These are phyloP conservation scores for Conringia planisiliqua DNA, from an alignment of 345 rosid species.

Conservation along the genomic window DNA sequence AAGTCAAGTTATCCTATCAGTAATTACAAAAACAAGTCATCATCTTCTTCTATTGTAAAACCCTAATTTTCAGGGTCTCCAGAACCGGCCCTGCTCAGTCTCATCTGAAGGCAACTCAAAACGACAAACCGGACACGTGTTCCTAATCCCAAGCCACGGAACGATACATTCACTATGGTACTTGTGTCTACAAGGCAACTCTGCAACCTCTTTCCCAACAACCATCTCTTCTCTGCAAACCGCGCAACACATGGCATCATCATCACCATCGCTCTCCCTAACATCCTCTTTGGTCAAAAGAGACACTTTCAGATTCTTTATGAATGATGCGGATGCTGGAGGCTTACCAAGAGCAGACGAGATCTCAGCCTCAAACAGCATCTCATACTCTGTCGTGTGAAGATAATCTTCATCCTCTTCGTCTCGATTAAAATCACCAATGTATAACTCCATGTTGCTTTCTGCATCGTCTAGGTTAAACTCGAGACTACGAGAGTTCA, in stretches of 20 bases:
- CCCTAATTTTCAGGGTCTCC: background rate
- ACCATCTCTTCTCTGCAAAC: conserved; percentile 85
- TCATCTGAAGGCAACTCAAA: conserved; percentile 75
- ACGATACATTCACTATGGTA: conserved; percentile 88
- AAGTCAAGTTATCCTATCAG: background rate
- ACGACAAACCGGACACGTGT: conserved; percentile 94
- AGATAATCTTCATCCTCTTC: conserved; percentile 44
- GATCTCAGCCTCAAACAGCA: conserved; percentile 69
- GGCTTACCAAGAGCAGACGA: conserved; percentile 51
- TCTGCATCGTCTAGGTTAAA: conserved; percentile 49
- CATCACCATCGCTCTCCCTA: conserved; percentile 22
- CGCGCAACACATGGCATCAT: conserved; percentile 57
- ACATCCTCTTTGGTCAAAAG: conserved; percentile 51
- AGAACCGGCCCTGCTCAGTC: conserved; percentile 31
- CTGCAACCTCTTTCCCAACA: conserved; percentile 58
- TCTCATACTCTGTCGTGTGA: conserved; percentile 63
- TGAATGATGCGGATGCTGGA: conserved; percentile 64
- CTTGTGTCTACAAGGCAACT: conserved; percentile 76
- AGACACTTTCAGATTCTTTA: conserved; percentile 55
- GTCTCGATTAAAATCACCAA: conserved; percentile 13
- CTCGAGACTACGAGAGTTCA: conserved; percentile 62
- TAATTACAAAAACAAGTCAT: background rate
- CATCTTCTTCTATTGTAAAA: background rate
- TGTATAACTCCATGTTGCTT: conserved; percentile 42
- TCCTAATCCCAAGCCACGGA: conserved; percentile 82